Evolutionary conservation across 1,284 basidiomycete species (phyloP).

Genomic region (Ceratobasidium sp.): DNA sequence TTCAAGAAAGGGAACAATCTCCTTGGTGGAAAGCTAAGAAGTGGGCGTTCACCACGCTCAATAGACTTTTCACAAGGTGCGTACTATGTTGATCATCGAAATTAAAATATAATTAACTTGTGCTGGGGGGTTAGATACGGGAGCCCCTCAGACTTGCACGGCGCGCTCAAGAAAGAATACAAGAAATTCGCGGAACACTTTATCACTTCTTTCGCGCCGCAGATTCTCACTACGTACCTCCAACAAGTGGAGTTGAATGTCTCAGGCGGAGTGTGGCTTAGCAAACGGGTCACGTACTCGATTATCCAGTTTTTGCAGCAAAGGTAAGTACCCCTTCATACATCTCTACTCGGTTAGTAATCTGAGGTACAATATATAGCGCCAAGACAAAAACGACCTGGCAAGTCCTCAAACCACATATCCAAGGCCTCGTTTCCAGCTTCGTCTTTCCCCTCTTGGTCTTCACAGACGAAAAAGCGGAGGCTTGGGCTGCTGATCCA

Average conservation of each 20-base stretch:
- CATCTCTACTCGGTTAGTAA: background rate
- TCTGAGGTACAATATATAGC: constrained; percentile 59
- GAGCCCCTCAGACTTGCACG: constrained; percentile 86
- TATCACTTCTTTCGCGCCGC: constrained; percentile 81
- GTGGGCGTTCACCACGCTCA: constrained; percentile 84
- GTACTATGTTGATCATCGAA: constrained; percentile 40
- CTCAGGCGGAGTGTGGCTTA: constrained; percentile 79
- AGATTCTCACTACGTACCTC: constrained; percentile 85
- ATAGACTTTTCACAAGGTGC: constrained; percentile 79
- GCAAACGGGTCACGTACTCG: constrained; percentile 83
- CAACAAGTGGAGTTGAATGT: constrained; percentile 80
- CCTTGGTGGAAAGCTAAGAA: constrained; percentile 94
- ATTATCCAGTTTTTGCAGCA: constrained; percentile 87
- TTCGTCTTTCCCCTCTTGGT: constrained; percentile 90
- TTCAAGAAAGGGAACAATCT: constrained; percentile 78
- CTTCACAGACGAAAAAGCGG: constrained; percentile 75
- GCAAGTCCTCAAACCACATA: constrained; percentile 85
- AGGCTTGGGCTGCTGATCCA: constrained; percentile 82
- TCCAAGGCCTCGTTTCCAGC: constrained; percentile 76
- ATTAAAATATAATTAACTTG: no score
- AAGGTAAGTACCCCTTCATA: constrained; percentile 68
- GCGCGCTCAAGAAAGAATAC: constrained; percentile 76
- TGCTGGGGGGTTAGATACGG: constrained; percentile 77
- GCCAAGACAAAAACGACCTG: constrained; percentile 91
- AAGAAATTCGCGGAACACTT: constrained; percentile 81